Evolutionary conservation across 495 filamentous ascomycete genomes (phyloP), one percentile per base, ranked within the genome.

Genomic region (Penicillium flavigenum): DNA sequence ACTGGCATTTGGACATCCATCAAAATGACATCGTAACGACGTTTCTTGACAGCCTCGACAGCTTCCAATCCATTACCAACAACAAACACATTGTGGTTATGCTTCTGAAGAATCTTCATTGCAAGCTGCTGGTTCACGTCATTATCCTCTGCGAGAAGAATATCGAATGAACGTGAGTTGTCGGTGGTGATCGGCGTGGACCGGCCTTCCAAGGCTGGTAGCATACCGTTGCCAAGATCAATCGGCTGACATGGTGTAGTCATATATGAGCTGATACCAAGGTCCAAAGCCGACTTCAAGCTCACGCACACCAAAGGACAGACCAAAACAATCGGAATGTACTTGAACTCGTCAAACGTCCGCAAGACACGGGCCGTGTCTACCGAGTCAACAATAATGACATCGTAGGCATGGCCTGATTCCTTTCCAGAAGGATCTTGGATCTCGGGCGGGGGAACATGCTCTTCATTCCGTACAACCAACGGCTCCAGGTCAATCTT

Each of bases 1-100:
- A 98, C 87, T 20, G 95, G 95, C 95, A 99, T 99, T 71, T 98
- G 95, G 7, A 99, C 95, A 64, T 99, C 94, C 94, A 99, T 99
- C 46, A 99, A 76, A 59, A 98, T 94, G 63, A 96, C 90, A 73
- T 98, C 94, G 66, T 93, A 98, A 60, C 90, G 88, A 74, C 89
- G 91, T 64, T 86, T 83, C 77, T 91, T 91, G 60, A 98, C 84
- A 26, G 87, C 86, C 59, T 98, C 90, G 14, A 98, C 83, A 1
- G 94, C 94, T 67, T 98, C 94, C 47, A 89, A 78, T 43, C 94
- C 94, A 65, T 99, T 99, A 51, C 91, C 90, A 51, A 96, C 94
- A 27, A 99, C 94, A 14, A 92, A 95, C 29, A 98, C 93, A 14
- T 87, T 89, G 72, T 99, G 94, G 68, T 99, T 90, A 72, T 97